A percentile compares a stretch with the other conserved stretches of the same genome.
These are phyloP conservation scores for Raffaelea ambrosiae DNA, from an alignment of 2,329 filamentous ascomycete genomes.

Conservation along the genomic window DNA sequence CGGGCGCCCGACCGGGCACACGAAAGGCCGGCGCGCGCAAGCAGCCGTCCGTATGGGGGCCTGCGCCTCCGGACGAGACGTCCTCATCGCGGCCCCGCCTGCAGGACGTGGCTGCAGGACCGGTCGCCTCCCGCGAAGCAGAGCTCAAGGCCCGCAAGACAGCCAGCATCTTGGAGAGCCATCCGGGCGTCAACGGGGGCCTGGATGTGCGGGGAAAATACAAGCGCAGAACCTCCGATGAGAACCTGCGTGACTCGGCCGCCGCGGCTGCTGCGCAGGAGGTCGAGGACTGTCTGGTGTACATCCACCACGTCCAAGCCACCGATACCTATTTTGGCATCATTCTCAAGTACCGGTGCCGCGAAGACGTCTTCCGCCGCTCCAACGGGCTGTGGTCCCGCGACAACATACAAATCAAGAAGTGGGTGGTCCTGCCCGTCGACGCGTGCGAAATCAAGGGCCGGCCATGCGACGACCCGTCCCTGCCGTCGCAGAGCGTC, in stretches of 20 bases:
- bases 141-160: slow-evolving; percentile 47
- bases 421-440: slow-evolving; percentile 74
- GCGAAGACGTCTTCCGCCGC: slow-evolving; percentile 72
- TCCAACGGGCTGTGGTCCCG: slow-evolving; percentile 93
- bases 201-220: slow-evolving; percentile 46
- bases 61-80: slow-evolving; percentile 31
- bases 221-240: slow-evolving; percentile 64
- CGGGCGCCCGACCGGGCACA: slow-evolving; percentile 19
- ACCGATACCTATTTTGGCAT: slow-evolving; percentile 87
- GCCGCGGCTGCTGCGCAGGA: slow-evolving; percentile 26
- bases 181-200: slow-evolving; percentile 50
- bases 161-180: slow-evolving; percentile 52
- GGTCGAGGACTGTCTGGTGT: slow-evolving; percentile 71
- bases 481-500: slow-evolving; percentile 30
- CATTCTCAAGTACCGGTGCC: slow-evolving; percentile 81
- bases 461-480: slow-evolving; percentile 51
- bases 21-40: slow-evolving; percentile 9
- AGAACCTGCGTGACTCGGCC: slow-evolving; percentile 28
- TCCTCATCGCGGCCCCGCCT: slow-evolving; percentile 21
- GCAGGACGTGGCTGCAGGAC: slow-evolving; percentile 43
- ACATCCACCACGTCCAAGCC: slow-evolving; percentile 76
- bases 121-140: slow-evolving; percentile 41
- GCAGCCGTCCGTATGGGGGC: slow-evolving; percentile 37
- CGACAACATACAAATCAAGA: slow-evolving; percentile 79
- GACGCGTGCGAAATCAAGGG: slow-evolving; percentile 84